Base-by-base conservation (phyloP, 2,329 filamentous ascomycete species). In the Trichoderma lentiforme region DNA sequence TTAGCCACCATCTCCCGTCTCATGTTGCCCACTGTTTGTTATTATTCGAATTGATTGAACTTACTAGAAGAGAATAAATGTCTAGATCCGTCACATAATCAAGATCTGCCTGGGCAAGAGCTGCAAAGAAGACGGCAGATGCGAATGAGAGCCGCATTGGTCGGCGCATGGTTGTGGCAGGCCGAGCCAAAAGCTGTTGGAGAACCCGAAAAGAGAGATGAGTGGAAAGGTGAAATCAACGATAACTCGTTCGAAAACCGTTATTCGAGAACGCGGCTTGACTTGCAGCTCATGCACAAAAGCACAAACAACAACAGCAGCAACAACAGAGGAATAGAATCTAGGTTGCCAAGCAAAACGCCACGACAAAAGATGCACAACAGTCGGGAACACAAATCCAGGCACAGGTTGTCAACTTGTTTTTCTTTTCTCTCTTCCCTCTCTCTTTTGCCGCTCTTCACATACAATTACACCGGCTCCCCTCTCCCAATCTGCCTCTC, bases 31-130 rank as follows among this genome's bases (percentile, higher is more conserved):
- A 24, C 1, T 28, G 2, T 3, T 3, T 3, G 14, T 18, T 1
- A 21, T 2, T 3, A 5, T 3, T 3, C 0, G 14, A n/a, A 26
- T 51, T 5, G 24, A 21, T 6, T 6, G 26, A 14, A 18, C 47
- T 21, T 80, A 85, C 83, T 76, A 86, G 76, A 8, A 80, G 75
- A 14, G 81, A 81, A 74, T 78, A 86, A 56, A 85, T 80, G 8
- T 79, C 74, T 3, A 86, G 79, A 60, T 86, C 84, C 0, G 83
- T 85, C 73, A 85, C 81, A 70, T 85, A 85, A 30, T 81, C 81
- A n/a, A 84, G 73, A 28, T 79, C 76, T 21, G 74, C 71, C 1
- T 60, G 21, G 34, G 28, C 36, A 18, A 62, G 18, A 1, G 58
- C 47, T 21, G 71, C 71, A 2, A 72, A 47, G 18, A 60, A 11